phyloP scores from a whole-genome alignment of 768 basidiomycete species.

The Rhodotorula paludigena region DNA sequence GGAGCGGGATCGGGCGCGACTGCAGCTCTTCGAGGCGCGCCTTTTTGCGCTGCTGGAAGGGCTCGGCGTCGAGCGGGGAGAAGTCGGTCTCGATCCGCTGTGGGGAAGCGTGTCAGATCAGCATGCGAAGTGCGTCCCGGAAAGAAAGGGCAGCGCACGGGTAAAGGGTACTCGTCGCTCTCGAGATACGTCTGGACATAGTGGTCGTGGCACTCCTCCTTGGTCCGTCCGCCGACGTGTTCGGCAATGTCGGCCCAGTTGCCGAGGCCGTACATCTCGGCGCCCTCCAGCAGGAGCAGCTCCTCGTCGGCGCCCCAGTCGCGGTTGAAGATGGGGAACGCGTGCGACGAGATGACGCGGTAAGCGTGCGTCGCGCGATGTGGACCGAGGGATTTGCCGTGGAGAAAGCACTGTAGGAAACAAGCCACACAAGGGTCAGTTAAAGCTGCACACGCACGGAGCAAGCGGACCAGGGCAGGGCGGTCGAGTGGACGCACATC shows the following conservation, averaged over 20 bases:
- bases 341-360: conserved; percentile 83
- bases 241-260: conserved; percentile 95
- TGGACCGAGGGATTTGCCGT: conserved; percentile 77
- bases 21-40: conserved; percentile 74
- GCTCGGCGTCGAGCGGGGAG: conserved; percentile 62
- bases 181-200: conserved; percentile 76
- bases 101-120: background rate
- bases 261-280: conserved; percentile 78
- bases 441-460: background rate
- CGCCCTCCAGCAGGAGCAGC: conserved; percentile 78
- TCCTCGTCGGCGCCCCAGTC: conserved; percentile 99
- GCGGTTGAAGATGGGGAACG: conserved; percentile 87
- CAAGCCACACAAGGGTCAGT: background rate
- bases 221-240: conserved; percentile 78
- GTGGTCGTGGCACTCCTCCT: conserved; percentile 86
- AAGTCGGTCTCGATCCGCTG: conserved; percentile 21
- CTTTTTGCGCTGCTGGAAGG: conserved; percentile 85
- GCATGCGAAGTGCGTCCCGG: conserved; percentile 13
- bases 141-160: conserved; percentile 54
- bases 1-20: conserved; percentile 44
- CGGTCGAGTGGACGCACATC: conserved; percentile 37
- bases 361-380: conserved; percentile 86
- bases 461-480: background rate
- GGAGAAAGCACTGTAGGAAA: conserved; percentile 65
- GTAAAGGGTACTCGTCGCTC: conserved; percentile 71